These are phyloP conservation scores for Noccaea caerulescens DNA, from an alignment of 345 rosid genomes.

Conservation along the genomic window DNA sequence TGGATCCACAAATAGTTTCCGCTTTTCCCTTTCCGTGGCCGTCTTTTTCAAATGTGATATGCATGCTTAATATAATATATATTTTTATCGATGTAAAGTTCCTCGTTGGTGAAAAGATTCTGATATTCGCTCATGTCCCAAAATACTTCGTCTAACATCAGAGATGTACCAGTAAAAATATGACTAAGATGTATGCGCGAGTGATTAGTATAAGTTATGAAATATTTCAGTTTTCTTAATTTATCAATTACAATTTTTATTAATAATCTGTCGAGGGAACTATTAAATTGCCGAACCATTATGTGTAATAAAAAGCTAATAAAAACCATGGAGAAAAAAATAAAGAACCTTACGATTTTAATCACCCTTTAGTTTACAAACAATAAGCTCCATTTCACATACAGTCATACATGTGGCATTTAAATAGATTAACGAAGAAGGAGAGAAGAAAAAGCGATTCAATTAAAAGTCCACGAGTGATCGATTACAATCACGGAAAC, in stretches of 20 bases:
- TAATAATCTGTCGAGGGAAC: constrained; percentile 1
- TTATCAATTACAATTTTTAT: not conserved
- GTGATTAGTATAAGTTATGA: constrained; percentile 5
- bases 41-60: constrained; percentile 31
- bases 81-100: not conserved
- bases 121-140: constrained; percentile 7
- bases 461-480: constrained; percentile 24
- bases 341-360: not conserved
- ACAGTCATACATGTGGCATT: not conserved
- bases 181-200: not conserved
- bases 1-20: constrained; percentile 21
- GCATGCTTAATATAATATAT: constrained; percentile 11
- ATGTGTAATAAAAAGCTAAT: constrained; percentile 1
- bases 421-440: constrained; percentile 5
- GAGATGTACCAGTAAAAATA: constrained; percentile 4
- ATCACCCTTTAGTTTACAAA: not conserved
- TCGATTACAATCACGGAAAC: constrained; percentile 37
- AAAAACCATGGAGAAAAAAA: not conserved
- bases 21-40: constrained; percentile 11
- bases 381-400: not conserved
- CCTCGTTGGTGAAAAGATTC: constrained; percentile 32
- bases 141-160: constrained; percentile 4
- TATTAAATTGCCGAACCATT: not conserved
- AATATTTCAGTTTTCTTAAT: not conserved
- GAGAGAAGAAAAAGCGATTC: constrained; percentile 18